A percentile compares a stretch with the other conserved stretches of the same genome.
Evolutionary conservation across 2,329 filamentous ascomycete genomes (phyloP).

Genomic region (Endocalyx cinctus): DNA sequence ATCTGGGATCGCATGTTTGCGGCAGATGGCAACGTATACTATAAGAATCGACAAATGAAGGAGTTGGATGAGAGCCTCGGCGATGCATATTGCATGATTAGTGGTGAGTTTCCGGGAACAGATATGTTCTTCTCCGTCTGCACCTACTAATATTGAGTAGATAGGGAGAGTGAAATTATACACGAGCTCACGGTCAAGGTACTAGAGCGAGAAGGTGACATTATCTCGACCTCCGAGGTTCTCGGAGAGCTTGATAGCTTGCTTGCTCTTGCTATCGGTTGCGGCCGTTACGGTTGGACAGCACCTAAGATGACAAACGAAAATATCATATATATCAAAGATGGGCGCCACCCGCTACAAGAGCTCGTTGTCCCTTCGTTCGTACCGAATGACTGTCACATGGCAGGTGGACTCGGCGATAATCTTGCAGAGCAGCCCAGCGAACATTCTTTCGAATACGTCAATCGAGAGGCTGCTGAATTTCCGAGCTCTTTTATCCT

Average conservation of each 20-base stretch:
- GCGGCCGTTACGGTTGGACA: constrained; percentile 66
- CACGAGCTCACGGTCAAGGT: constrained; percentile 70
- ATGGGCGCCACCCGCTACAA: constrained; percentile 83
- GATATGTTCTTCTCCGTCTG: neutral
- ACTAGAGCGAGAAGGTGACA: constrained; percentile 60
- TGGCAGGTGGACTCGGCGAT: constrained; percentile 55
- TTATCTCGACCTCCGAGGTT: constrained; percentile 68
- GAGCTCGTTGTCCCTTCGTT: constrained; percentile 77
- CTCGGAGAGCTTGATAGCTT: constrained; percentile 86
- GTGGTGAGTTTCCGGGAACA: constrained; percentile 59
- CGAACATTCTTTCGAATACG: constrained; percentile 5
- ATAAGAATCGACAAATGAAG: constrained; percentile 78
- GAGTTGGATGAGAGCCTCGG: constrained; percentile 79
- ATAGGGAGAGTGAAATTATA: constrained; percentile 84
- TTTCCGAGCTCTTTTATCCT: constrained; percentile 69
- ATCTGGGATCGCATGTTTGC: constrained; percentile 76
- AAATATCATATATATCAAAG: constrained; percentile 68
- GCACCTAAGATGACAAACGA: constrained; percentile 64
- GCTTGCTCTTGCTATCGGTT: constrained; percentile 73
- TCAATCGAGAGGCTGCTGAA: constrained; percentile 6
- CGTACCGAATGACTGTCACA: constrained; percentile 74
- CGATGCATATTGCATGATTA: constrained; percentile 80
- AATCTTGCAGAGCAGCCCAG: constrained; percentile 10
- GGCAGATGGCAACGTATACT: constrained; percentile 69
- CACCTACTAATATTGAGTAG: constrained; percentile 35